Evolutionary conservation across 805 yeast genomes (phyloP).

Genomic region (Candida nemodendra): DNA sequence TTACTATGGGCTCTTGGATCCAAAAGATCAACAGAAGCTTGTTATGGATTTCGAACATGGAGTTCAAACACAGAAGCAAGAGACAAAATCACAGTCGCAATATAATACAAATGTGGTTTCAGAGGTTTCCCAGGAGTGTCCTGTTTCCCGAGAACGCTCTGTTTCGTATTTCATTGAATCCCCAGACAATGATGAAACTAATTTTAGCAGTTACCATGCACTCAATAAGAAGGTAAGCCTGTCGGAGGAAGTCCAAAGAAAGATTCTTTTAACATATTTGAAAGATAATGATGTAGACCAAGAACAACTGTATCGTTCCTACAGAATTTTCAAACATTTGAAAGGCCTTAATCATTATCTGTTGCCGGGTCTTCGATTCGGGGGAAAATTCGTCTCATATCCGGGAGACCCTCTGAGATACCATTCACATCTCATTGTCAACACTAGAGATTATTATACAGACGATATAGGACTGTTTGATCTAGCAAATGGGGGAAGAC

Average conservation of each 20-base stretch:
- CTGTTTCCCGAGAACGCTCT: too few species aligned
- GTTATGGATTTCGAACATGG: slow-evolving; percentile 9
- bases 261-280: slow-evolving; percentile 2
- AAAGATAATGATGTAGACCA: not conserved
- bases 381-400: slow-evolving; percentile 84
- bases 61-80: slow-evolving; percentile 2
- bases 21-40: slow-evolving; percentile 3
- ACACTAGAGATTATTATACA: slow-evolving; percentile 44
- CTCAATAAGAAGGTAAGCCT: slow-evolving; percentile 1
- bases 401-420: slow-evolving; percentile 93
- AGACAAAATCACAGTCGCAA: slow-evolving; percentile 5
- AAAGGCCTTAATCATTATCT: slow-evolving; percentile 42
- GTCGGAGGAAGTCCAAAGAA: slow-evolving; percentile 4
- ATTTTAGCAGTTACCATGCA: not conserved
- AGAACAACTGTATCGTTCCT: slow-evolving; percentile 16
- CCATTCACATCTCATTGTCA: slow-evolving; percentile 82
- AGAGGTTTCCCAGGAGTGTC: slow-evolving; percentile 6
- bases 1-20: slow-evolving; percentile 2
- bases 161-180: slow-evolving; percentile 23
- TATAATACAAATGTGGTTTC: slow-evolving; percentile 1
- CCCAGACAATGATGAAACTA: slow-evolving; percentile 13
- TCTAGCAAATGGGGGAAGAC: slow-evolving; percentile 80
- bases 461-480: slow-evolving; percentile 56
- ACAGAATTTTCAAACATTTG: slow-evolving; percentile 20
- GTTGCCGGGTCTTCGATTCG: slow-evolving; percentile 87